Conservation (phyloP, 352 stramenopile species). For the Blastocystis hominis region DNA sequence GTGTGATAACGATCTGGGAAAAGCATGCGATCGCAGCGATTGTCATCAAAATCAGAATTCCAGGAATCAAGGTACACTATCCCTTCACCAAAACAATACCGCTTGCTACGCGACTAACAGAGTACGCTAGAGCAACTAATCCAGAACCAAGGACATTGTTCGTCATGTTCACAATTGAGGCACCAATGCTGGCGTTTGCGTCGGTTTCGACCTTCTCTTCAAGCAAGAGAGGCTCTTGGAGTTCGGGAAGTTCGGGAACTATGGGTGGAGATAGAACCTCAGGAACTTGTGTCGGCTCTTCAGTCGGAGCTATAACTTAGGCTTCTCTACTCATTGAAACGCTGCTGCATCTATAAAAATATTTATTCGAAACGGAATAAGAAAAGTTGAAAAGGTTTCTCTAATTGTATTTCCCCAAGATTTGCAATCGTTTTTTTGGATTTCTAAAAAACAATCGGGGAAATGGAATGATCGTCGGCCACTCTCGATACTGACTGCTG, state of each 20-base stretch:
- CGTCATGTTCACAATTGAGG: constrained; percentile 48
- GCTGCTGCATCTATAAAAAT: not conserved
- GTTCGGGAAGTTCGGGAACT: not conserved
- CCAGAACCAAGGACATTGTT: constrained; percentile 48
- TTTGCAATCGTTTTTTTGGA: not conserved
- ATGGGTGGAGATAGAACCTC: not conserved
- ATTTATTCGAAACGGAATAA: not conserved
- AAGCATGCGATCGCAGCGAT: constrained; percentile 29
- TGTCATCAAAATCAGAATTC: constrained; percentile 41
- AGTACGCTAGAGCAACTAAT: constrained; percentile 31
- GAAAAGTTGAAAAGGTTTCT: not conserved
- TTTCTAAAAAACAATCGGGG: not conserved
- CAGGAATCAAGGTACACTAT: constrained; percentile 36
- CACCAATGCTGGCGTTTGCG: constrained; percentile 21
- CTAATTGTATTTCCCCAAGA: not conserved
- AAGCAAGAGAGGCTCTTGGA: not conserved
- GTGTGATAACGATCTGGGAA: constrained; percentile 49
- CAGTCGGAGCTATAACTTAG: not conserved
- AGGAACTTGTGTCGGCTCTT: not conserved
- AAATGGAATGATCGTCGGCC: too few species aligned
- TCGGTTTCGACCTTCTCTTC: not conserved
- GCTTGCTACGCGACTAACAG: not conserved
- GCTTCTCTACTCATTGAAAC: not conserved
- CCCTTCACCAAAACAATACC: not conserved
- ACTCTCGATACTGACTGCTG: too few species aligned